Conservation (phyloP, 345 rosid genomes). For the Syzygium jambos region DNA sequence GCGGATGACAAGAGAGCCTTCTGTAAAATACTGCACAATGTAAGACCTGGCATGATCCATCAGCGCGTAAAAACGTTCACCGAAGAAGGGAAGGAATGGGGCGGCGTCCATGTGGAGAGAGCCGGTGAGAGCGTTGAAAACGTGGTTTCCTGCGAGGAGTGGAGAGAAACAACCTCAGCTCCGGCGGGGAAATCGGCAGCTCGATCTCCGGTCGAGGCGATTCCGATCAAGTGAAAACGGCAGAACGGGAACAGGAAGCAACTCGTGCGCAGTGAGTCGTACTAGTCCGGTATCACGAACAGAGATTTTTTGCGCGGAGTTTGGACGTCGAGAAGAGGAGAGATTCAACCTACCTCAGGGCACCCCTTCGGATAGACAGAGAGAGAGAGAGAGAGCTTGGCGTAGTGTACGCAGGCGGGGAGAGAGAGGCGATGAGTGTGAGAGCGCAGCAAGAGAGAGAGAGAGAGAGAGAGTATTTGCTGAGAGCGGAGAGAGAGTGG, state of each 20-base stretch:
- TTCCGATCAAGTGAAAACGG: not conserved
- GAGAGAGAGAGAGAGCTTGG: not conserved
- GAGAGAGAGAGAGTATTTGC: too few relatives aligned
- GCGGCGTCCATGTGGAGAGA: too few relatives aligned
- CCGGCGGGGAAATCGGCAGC: not conserved
- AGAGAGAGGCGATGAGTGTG: not conserved
- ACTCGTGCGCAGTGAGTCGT: not conserved
- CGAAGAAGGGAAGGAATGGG: too few relatives aligned
- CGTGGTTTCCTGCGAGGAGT: too few relatives aligned
- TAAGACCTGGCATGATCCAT: too few relatives aligned
- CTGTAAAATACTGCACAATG: too few relatives aligned
- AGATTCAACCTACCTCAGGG: conserved; percentile 27
- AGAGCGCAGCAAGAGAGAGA: too few relatives aligned
- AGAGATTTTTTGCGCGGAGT: not conserved
- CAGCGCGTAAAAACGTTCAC: too few relatives aligned
- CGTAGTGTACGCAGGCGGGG: not conserved
- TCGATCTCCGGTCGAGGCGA: too few relatives aligned
- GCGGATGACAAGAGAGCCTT: too few relatives aligned
- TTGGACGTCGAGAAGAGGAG: not conserved
- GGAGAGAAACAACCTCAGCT: not conserved
- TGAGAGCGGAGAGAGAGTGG: not conserved
- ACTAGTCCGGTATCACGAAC: not conserved
- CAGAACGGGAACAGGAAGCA: not conserved
- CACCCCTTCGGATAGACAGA: conserved; percentile 20
- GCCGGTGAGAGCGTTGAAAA: too few relatives aligned